Percentiles rank a stretch among this genome's conserved stretches.
Conservation (phyloP, 495 filamentous ascomycete genomes). For the Penicillium cosmopolitanum region DNA sequence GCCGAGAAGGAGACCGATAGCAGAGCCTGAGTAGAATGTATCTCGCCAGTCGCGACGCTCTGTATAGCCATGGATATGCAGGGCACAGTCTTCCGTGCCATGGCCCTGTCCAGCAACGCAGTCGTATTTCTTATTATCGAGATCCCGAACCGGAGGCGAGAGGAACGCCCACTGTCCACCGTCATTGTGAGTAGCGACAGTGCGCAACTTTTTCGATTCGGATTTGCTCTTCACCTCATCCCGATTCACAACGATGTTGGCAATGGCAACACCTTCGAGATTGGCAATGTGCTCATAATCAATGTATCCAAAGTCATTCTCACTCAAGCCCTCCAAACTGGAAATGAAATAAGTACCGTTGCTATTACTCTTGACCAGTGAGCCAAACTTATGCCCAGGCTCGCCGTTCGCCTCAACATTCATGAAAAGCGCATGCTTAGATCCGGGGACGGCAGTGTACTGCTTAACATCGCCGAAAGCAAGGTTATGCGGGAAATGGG, state of each 20-base stretch:
- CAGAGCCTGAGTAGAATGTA: slow-evolving; percentile 84
- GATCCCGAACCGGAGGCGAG: slow-evolving; percentile 66
- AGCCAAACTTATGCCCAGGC: slow-evolving; percentile 69
- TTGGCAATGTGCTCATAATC: slow-evolving; percentile 96
- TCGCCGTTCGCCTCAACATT: slow-evolving; percentile 76
- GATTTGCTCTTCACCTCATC: slow-evolving; percentile 61
- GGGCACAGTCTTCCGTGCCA: slow-evolving; percentile 68
- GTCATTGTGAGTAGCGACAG: slow-evolving; percentile 94
- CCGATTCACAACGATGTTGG: slow-evolving; percentile 82
- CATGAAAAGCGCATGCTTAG: slow-evolving; percentile 88
- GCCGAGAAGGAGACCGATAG: slow-evolving; percentile 89
- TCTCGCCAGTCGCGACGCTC: slow-evolving; percentile 78
- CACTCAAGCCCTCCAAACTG: slow-evolving; percentile 76
- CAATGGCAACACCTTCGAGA: slow-evolving; percentile 84
- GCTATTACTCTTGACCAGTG: slow-evolving; percentile 94
- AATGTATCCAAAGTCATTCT: slow-evolving; percentile 73
- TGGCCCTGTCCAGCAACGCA: slow-evolving; percentile 60
- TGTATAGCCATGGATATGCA: slow-evolving; percentile 94
- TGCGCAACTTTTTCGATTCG: slow-evolving; percentile 77
- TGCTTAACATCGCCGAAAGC: slow-evolving; percentile 64
- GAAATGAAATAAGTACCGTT: slow-evolving; percentile 94
- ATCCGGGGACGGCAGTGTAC: slow-evolving; percentile 93
- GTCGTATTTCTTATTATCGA: slow-evolving; percentile 66
- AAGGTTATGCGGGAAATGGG: slow-evolving; percentile 75
- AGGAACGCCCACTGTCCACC: slow-evolving; percentile 82